Evolutionary conservation across 148 eudicot species (phyloP).

Genomic region (Dysphania ambrosioides): DNA sequence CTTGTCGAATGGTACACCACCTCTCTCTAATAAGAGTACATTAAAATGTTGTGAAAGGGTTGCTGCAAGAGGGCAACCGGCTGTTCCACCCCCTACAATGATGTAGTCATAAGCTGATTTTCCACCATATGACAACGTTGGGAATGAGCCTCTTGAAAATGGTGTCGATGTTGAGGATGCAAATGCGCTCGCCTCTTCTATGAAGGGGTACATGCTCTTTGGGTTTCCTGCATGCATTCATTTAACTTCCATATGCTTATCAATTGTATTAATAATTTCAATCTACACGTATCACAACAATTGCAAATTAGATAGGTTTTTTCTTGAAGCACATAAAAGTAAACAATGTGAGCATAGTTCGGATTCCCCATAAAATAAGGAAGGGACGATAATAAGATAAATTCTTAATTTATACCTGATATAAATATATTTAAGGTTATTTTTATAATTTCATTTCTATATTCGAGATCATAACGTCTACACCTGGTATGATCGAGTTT

Average conservation of each 20-base stretch:
- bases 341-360: background rate
- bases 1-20: constrained; percentile 80
- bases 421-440: too few relatives aligned
- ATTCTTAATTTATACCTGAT: too few relatives aligned
- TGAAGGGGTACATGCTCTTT: constrained; percentile 42
- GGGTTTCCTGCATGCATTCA: background rate
- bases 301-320: too few relatives aligned
- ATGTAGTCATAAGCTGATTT: constrained; percentile 58
- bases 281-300: too few relatives aligned
- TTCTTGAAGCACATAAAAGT: background rate
- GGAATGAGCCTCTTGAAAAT: background rate
- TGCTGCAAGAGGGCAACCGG: constrained; percentile 84
- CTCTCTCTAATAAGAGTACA: constrained; percentile 74
- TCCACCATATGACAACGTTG: constrained; percentile 4
- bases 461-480: too few relatives aligned
- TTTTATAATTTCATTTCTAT: too few relatives aligned
- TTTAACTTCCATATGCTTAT: background rate
- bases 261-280: background rate
- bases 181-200: constrained; percentile 47
- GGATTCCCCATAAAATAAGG: too few relatives aligned
- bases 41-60: constrained; percentile 66
- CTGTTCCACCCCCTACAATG: constrained; percentile 89
- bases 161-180: constrained; percentile 8
- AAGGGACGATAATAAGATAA: too few relatives aligned
- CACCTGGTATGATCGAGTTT: too few relatives aligned